Base-by-base conservation (phyloP, 1,284 basidiomycete species). In the Moesziomyces sp. region DNA sequence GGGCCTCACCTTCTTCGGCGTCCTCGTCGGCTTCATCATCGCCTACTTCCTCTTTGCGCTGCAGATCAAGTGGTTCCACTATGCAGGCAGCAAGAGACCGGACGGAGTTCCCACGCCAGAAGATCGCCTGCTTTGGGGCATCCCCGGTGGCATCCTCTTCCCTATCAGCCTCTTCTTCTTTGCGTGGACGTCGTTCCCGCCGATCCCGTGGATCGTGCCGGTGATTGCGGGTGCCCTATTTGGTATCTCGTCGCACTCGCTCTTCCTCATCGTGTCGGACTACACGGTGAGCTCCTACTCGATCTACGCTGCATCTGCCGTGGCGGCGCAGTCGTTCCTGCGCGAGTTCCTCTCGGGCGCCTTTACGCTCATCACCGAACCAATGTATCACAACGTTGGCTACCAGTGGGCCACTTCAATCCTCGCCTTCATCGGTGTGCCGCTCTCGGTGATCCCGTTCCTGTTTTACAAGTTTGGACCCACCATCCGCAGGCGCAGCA, bases 261-360 rank as follows among this genome's bases (percentile, higher is more conserved):
- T 80, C 44, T 80, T 80, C 62, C 60, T 78, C 46, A 67, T 74
- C 55, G 77, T 80, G 11, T 73, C 68, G 21, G 79, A 79, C 57
- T 80, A 79, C 49, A 78, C 76, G 16, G 67, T 76, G 35, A 53
- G 44, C 44, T 56, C 69, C 13, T 80, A 80, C 58, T 64, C 63
- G 46, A 74, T 71, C 50, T 80, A 73, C 46, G 71, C 77, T 1
- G 76, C 77, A 4, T 74, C 70, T 23, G 78, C 78, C 18, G 49
- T 80, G 2, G 78, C 73, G 11, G 78, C 74, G 14, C 78, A 80
- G 54, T 75, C 70, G 16, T 66, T 80, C 46, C 21, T 77, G 43
- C 61, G 78, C 42, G 78, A 80, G 43, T 45, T 77, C 35, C 23
- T 77, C 33, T 70, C 53, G 10, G 78, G 78, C 5, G 54, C 58